Conservation (phyloP, 441 rosid species). For the Iberis amara region DNA sequence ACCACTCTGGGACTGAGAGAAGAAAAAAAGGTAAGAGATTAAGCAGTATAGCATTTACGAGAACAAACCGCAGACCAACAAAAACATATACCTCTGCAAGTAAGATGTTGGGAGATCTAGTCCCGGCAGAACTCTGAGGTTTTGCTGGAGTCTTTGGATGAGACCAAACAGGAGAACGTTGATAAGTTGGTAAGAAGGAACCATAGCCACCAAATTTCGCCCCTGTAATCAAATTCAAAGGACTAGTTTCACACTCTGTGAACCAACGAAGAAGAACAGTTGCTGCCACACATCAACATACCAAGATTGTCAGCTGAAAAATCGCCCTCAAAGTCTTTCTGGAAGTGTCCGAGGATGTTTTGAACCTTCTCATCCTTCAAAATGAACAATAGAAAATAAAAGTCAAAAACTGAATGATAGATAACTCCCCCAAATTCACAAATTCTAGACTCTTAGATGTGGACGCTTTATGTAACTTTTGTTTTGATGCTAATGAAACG, state of each 20-base stretch:
- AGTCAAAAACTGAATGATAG: slow-evolving; percentile 14
- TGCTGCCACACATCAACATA: slow-evolving; percentile 37
- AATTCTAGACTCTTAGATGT: slow-evolving; percentile 3
- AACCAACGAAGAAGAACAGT: slow-evolving; percentile 30
- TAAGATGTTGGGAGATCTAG: slow-evolving; percentile 59
- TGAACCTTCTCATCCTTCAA: slow-evolving; percentile 68
- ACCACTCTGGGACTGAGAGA: slow-evolving; percentile 46
- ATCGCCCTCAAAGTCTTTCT: slow-evolving; percentile 76
- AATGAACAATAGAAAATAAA: slow-evolving; percentile 19
- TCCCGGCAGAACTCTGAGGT: slow-evolving; percentile 41
- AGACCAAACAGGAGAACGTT: slow-evolving; percentile 73
- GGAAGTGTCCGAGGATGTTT: slow-evolving; percentile 65
- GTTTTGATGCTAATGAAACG: slow-evolving; percentile 12
- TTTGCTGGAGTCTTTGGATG: slow-evolving; percentile 54
- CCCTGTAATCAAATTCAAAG: slow-evolving; percentile 50
- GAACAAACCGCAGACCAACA: neutral
- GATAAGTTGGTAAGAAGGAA: slow-evolving; percentile 78
- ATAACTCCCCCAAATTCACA: neutral
- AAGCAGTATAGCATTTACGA: slow-evolving; percentile 24
- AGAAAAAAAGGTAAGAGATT: slow-evolving; percentile 9
- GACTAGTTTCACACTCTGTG: slow-evolving; percentile 31
- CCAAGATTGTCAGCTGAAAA: slow-evolving; percentile 71
- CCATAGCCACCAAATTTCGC: slow-evolving; percentile 95
- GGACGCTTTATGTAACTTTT: neutral
- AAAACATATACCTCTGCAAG: slow-evolving; percentile 54